These are phyloP conservation scores for Phytophthora foliorum DNA, from an alignment of 352 stramenopile genomes.

Conservation along the genomic window DNA sequence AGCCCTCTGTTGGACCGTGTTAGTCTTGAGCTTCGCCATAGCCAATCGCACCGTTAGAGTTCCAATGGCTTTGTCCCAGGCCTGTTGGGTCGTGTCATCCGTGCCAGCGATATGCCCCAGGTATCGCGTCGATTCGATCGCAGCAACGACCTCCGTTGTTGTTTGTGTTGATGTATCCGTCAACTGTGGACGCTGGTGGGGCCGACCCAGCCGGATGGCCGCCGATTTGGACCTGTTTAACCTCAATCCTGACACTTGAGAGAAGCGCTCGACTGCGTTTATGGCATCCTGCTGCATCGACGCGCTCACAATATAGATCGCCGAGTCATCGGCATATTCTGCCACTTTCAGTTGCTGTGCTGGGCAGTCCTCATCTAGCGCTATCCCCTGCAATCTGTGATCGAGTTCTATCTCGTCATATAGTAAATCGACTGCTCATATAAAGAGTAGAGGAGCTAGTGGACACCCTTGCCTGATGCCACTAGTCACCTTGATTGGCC, in stretches of 20 bases:
- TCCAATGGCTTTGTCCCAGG: not conserved
- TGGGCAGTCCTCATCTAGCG: not conserved
- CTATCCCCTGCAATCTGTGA: not conserved
- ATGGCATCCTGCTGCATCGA: not conserved
- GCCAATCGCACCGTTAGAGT: not conserved
- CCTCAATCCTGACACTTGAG: not conserved
- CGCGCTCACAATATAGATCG: not conserved
- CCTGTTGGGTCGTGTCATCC: not conserved
- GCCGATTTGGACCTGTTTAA: not conserved
- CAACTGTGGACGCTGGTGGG: too few relatives aligned
- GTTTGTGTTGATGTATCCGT: not conserved
- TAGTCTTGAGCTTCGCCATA: not conserved
- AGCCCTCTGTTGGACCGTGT: not conserved
- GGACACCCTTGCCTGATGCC: constrained; percentile 17
- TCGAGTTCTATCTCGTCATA: not conserved
- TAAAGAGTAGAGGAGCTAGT: constrained; percentile 1
- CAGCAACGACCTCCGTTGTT: too few relatives aligned
- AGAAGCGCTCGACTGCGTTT: not conserved
- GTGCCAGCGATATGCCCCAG: not conserved
- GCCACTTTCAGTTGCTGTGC: not conserved
- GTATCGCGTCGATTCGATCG: too few relatives aligned
- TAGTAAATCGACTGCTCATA: not conserved
- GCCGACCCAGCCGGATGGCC: too few relatives aligned
- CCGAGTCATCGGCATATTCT: not conserved
- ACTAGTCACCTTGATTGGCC: not conserved